Evolutionary conservation across 148 eudicot genomes (phyloP).

Genomic region (Amaranthus palmeri): DNA sequence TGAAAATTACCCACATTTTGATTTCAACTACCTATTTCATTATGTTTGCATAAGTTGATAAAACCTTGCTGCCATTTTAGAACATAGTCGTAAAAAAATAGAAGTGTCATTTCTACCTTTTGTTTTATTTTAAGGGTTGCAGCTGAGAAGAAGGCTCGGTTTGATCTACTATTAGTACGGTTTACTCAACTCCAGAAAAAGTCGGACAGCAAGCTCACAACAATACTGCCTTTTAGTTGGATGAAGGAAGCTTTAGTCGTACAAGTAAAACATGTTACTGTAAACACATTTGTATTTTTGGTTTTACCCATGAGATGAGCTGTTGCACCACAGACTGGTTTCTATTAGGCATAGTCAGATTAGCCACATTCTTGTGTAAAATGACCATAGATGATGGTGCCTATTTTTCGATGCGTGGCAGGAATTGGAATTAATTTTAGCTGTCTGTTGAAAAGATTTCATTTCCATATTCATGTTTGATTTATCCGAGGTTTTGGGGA

Average conservation of each 20-base stretch:
- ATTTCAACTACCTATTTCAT: background rate
- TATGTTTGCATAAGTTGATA: background rate
- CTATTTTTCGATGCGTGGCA: background rate
- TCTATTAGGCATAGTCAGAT: background rate
- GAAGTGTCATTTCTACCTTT: background rate
- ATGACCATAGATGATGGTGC: background rate
- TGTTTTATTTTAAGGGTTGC: constrained; percentile 1
- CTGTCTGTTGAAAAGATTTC: no score
- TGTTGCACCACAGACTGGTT: constrained; percentile 13
- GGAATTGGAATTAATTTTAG: background rate
- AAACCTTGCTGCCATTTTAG: background rate
- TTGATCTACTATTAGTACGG: background rate
- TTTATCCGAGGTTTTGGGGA: no score
- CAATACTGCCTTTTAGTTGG: background rate
- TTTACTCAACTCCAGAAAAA: constrained; percentile 4
- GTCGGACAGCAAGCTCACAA: constrained; percentile 1
- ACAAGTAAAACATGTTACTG: constrained; percentile 11
- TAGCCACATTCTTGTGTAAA: constrained; percentile 1
- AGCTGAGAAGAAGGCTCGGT: background rate
- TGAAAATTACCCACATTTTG: background rate
- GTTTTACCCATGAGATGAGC: constrained; percentile 10
- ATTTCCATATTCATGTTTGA: background rate
- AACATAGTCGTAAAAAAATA: background rate
- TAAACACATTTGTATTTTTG: no score
- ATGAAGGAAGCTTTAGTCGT: background rate